phyloP scores from a whole-genome alignment of 2,329 filamentous ascomycete species.

The Aspergillus sp. region DNA sequence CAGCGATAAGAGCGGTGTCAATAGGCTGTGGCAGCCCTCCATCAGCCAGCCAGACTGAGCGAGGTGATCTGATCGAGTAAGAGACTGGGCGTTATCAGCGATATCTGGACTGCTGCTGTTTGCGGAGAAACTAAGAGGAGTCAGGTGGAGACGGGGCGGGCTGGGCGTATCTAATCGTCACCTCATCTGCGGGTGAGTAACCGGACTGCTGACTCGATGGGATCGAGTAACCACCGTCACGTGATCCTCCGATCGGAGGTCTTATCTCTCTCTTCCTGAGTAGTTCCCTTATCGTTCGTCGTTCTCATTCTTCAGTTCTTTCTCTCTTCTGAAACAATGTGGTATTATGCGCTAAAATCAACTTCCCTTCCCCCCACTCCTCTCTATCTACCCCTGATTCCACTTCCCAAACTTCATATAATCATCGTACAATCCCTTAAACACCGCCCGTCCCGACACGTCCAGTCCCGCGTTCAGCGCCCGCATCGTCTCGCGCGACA shows the following conservation, averaged over 20 bases:
- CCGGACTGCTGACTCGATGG: conserved; percentile 31
- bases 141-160: background rate
- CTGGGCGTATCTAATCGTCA: conserved; percentile 23
- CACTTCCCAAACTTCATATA: conserved; percentile 50
- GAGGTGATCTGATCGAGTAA: conserved; percentile 21
- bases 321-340: too few relatives aligned
- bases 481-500: conserved; percentile 51
- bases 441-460: conserved; percentile 51
- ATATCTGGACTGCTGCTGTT: background rate
- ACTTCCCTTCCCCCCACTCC: too few relatives aligned
- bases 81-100: conserved; percentile 23
- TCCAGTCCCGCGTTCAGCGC: conserved; percentile 54
- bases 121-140: background rate
- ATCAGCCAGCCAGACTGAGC: background rate
- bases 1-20: background rate
- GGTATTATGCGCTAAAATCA: background rate
- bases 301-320: too few relatives aligned
- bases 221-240: conserved; percentile 30
- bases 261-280: too few relatives aligned
- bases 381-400: conserved; percentile 40
- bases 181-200: background rate
- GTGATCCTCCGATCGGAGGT: background rate
- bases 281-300: too few relatives aligned
- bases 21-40: conserved; percentile 8
- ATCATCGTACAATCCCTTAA: conserved; percentile 55